Evolutionary conservation across 306 rosid species (phyloP).

Genomic region (Prunus fruticosa): DNA sequence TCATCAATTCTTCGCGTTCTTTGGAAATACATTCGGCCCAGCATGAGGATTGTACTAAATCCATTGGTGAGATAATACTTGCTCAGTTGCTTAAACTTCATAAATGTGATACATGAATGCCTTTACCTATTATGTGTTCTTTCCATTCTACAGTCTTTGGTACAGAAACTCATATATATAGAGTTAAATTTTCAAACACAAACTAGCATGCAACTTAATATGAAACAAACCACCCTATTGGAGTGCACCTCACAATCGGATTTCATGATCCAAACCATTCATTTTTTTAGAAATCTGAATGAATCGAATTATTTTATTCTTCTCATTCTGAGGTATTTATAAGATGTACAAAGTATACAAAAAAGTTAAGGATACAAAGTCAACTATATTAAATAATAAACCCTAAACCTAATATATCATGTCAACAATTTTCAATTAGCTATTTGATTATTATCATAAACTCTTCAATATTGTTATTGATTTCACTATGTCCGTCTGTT

Average conservation of each 20-base stretch:
- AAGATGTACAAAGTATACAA: too few species aligned
- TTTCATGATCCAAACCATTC: neutral
- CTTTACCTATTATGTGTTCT: neutral
- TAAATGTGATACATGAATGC: neutral
- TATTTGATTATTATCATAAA: neutral
- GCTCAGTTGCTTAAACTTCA: slow-evolving; percentile 10
- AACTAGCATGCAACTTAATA: neutral
- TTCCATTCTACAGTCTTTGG: neutral
- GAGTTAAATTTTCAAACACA: too few species aligned
- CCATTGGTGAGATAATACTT: slow-evolving; percentile 71
- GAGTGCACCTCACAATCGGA: neutral
- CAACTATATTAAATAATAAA: too few species aligned
- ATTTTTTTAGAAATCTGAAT: neutral
- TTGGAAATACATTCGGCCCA: slow-evolving; percentile 80
- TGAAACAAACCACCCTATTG: neutral
- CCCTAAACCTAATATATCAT: too few species aligned
- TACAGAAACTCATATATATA: neutral
- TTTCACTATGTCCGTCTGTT: neutral
- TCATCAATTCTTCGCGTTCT: slow-evolving; percentile 81
- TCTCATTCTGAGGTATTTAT: too few species aligned
- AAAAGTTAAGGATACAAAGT: too few species aligned
- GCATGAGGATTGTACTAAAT: slow-evolving; percentile 93
- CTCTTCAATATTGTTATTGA: neutral
- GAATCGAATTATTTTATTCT: too few species aligned
- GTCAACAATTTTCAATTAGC: neutral